Percentiles rank a stretch among this genome's conserved stretches.
These are phyloP conservation scores for Xylaria flabelliformis DNA, from an alignment of 495 filamentous ascomycete species.

Conservation along the genomic window DNA sequence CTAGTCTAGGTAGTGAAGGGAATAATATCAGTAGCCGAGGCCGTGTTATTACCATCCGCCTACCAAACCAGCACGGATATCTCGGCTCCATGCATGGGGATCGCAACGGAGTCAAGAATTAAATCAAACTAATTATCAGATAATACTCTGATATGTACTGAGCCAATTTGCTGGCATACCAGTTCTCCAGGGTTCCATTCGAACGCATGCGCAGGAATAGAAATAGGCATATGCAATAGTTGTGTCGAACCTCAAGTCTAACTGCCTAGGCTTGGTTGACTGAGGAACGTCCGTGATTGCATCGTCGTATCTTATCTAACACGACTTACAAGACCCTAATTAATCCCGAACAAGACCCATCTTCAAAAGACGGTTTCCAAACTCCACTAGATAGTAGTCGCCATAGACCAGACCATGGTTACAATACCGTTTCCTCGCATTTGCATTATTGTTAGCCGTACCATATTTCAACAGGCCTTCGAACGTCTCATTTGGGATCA, in stretches of 20 bases:
- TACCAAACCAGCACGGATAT: background rate
- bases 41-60: background rate
- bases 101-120: background rate
- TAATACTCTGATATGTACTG: background rate
- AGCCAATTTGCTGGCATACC: background rate
- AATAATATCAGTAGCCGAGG: background rate
- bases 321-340: background rate
- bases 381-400: background rate
- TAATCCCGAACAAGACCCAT: background rate
- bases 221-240: background rate
- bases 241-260: background rate
- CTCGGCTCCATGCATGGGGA: too few species aligned
- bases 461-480: background rate
- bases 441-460: background rate
- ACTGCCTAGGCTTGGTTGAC: too few species aligned
- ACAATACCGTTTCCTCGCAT: background rate
- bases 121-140: background rate
- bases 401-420: background rate
- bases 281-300: too few species aligned
- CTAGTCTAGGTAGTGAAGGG: background rate
- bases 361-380: background rate
- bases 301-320: background rate
- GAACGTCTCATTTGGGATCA: background rate
- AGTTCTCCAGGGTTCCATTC: background rate
- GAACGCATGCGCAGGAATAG: background rate